These are phyloP conservation scores for Phylloporus sp. DNA, from an alignment of 768 basidiomycete genomes.

Conservation along the genomic window DNA sequence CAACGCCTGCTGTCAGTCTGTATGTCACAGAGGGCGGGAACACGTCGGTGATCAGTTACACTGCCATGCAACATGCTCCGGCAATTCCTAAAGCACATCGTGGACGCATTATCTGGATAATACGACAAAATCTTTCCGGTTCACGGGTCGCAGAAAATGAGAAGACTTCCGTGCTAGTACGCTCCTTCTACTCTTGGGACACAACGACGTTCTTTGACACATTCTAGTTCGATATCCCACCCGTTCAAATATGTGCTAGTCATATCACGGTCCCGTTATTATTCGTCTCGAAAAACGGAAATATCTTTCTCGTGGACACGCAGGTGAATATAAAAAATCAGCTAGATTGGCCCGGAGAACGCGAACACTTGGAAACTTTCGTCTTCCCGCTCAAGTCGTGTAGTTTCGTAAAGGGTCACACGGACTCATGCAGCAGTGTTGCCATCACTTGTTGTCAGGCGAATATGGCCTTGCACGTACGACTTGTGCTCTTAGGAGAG, in stretches of 20 bases:
- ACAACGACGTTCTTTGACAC: constrained; percentile 7
- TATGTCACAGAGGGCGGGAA: constrained; percentile 29
- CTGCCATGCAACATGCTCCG: constrained; percentile 45
- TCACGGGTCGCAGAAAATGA: constrained; percentile 29
- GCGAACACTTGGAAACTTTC: constrained; percentile 26
- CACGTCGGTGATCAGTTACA: constrained; percentile 49
- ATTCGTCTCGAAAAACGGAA: constrained; percentile 32
- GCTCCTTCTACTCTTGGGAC: constrained; percentile 22
- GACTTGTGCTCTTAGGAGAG: constrained; percentile 18
- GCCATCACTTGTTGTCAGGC: constrained; percentile 23
- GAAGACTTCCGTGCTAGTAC: constrained; percentile 42
- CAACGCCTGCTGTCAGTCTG: constrained; percentile 51
- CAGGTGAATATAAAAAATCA: constrained; percentile 26
- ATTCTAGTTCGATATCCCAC: constrained; percentile 40
- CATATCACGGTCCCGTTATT: constrained; percentile 26
- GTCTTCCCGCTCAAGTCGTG: constrained; percentile 28
- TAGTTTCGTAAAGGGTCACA: constrained; percentile 23
- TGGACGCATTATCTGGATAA: constrained; percentile 55
- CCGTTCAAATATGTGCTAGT: constrained; percentile 35
- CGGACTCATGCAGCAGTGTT: constrained; percentile 1
- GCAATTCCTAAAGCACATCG: constrained; percentile 38
- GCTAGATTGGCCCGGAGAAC: constrained; percentile 26
- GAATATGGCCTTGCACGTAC: constrained; percentile 18
- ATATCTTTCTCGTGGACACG: constrained; percentile 29
- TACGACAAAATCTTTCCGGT: constrained; percentile 50